Evolutionary conservation across 2,329 filamentous ascomycete genomes (phyloP), one percentile per base, ranked within the genome.

Genomic region (Aspergillus oerlinghausenensis): DNA sequence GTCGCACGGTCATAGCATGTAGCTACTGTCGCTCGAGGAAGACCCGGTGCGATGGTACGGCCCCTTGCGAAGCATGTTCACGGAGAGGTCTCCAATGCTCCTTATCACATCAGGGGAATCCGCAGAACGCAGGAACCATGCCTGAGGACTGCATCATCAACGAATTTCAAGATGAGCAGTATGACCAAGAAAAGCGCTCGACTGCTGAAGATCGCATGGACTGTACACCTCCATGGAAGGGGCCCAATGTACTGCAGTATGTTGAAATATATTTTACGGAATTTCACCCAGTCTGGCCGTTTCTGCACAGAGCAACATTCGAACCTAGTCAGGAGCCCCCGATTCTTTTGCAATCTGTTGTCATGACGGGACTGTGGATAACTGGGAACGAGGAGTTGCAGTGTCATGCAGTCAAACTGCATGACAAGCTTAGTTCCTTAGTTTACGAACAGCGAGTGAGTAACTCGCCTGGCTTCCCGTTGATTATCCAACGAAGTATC

Each of bases 221-320:
- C 5, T 17, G 10, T 42, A 17, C 14, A 0, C 11, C 8, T 7
- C 3, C n/a, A 1, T 17, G 14, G 38, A 17, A 11, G 3, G 14
- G 19, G 10, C 1, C 40, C 55, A 48, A 55, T 40, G 54, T 50
- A 28, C 55, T 63, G 19, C 59, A 65, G 28, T 67, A 62, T 52
- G 49, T 69, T 14, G 57, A 62, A 50, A 59, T 65, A 19, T 69
- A 68, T 50, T 67, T 70, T 55, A 8, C 54, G 26, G 23, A 56
- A 21, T 69, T 70, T 45, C 67, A 70, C 52, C 63, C 63, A 1
- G 49, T 25, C 8, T 70, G 67, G 67, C 67, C 67, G 1, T 67
- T 70, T 43, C 47, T 70, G 3, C 60, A 67, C 54, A 58, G 54
- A 52, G 26, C 52, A 8, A 60, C 66, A 7, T 70, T 70, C 49